Evolutionary conservation across 2,329 filamentous ascomycete genomes (phyloP).

Genomic region (Cytospora piceae): DNA sequence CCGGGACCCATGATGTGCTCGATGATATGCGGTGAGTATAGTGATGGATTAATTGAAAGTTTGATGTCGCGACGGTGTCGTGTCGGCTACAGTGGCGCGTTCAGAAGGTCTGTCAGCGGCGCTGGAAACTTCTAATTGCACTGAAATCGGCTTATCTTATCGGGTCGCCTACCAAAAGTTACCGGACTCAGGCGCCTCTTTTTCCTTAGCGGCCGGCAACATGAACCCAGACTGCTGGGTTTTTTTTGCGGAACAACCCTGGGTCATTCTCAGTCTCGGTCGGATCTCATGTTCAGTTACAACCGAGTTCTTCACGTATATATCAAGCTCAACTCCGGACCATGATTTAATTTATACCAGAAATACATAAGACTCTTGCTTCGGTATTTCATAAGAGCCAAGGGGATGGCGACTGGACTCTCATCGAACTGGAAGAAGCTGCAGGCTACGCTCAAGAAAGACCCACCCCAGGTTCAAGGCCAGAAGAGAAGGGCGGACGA

Average conservation of each 20-base stretch:
- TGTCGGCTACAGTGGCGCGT: conserved; percentile 7
- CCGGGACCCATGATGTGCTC: conserved; percentile 58
- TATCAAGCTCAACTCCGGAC: background rate
- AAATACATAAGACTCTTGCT: background rate
- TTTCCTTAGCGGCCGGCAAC: conserved; percentile 10
- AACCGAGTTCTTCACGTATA: background rate
- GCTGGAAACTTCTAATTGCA: background rate
- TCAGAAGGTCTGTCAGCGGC: conserved; percentile 1
- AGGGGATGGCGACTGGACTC: conserved; percentile 50
- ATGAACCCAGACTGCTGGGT: background rate
- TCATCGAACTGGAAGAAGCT: conserved; percentile 81
- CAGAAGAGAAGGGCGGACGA: conserved; percentile 48
- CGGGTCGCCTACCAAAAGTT: background rate
- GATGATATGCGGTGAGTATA: conserved; percentile 27
- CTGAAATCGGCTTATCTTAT: background rate
- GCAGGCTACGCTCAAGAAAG: conserved; percentile 62
- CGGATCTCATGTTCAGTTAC: background rate
- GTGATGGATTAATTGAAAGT: conserved; percentile 29
- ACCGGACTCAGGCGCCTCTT: background rate
- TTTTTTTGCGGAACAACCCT: background rate
- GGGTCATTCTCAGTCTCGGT: too few relatives aligned
- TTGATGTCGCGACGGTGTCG: conserved; percentile 1
- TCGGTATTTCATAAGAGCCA: background rate
- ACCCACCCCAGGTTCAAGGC: conserved; percentile 45
- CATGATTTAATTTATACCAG: background rate